phyloP scores from a whole-genome alignment of 345 rosid species.

The Aquilaria yunnanensis region DNA sequence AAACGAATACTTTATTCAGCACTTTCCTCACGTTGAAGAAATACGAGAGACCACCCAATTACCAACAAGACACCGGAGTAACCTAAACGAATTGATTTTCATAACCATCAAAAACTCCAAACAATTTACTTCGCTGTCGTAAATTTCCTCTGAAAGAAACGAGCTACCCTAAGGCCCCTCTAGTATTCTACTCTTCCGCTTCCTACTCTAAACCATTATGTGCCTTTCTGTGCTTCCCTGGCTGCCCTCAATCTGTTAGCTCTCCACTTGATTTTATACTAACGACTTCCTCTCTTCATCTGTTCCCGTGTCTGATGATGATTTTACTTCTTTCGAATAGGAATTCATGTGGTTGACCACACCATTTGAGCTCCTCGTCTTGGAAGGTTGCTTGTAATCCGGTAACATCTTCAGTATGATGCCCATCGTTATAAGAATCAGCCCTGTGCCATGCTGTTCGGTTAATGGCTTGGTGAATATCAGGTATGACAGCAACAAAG shows the following conservation, averaged over 20 bases:
- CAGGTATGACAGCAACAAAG: constrained; percentile 65
- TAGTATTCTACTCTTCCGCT: too few species aligned
- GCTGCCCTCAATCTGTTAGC: neutral
- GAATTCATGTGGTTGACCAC: constrained; percentile 15
- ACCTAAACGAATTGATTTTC: too few species aligned
- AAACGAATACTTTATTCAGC: too few species aligned
- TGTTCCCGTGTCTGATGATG: constrained; percentile 15
- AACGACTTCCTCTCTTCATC: constrained; percentile 52
- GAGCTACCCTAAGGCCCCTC: too few species aligned
- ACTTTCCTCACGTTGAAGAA: too few species aligned
- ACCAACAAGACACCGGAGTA: too few species aligned
- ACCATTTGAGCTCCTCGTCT: constrained; percentile 13
- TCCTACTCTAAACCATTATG: too few species aligned
- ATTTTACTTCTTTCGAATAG: constrained; percentile 15
- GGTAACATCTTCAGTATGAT: constrained; percentile 78
- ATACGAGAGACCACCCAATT: too few species aligned
- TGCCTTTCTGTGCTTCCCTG: too few species aligned
- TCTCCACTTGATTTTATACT: constrained; percentile 24
- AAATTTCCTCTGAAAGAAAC: too few species aligned
- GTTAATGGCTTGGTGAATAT: constrained; percentile 89
- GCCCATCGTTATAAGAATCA: constrained; percentile 75
- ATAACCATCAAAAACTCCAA: too few species aligned
- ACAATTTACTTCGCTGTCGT: too few species aligned
- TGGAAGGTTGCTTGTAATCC: constrained; percentile 34
- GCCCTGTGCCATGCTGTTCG: constrained; percentile 74